These are phyloP conservation scores for Lachnum nothofagi DNA, from an alignment of 2,329 filamentous ascomycete species.

Conservation along the genomic window DNA sequence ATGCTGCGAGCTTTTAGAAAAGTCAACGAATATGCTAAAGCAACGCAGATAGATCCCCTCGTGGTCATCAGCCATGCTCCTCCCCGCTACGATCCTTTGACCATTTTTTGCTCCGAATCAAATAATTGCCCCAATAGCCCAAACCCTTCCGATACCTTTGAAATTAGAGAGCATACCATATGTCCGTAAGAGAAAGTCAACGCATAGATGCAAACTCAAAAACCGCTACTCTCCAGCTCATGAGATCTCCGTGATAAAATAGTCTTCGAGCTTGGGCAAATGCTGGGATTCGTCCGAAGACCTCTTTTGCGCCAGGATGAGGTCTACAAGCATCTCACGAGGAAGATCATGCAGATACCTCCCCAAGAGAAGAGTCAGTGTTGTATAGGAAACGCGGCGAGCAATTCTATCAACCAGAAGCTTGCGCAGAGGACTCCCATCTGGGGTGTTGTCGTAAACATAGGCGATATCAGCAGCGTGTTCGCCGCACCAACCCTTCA, in stretches of 20 bases:
- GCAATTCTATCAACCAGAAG: slow-evolving; percentile 1
- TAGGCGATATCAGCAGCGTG: not conserved
- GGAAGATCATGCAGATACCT: not conserved
- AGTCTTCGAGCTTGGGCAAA: not conserved
- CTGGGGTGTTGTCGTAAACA: not conserved
- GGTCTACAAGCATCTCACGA: not conserved
- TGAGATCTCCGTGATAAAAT: not conserved
- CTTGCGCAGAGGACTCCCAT: not conserved
- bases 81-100: no score
- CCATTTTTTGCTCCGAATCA: no score
- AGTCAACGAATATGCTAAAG: no score
- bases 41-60: no score
- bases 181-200: no score
- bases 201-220: no score
- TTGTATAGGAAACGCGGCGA: not conserved
- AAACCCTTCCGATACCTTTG: no score
- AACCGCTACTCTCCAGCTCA: no score
- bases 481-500: not conserved
- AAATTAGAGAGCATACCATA: no score
- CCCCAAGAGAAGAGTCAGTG: not conserved
- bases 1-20: no score
- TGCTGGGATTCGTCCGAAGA: not conserved
- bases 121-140: no score
- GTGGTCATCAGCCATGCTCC: no score
- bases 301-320: not conserved